Percentiles rank a stretch among this genome's conserved stretches.
Conservation (phyloP, 306 rosid species). For the Sicyos edulis region DNA sequence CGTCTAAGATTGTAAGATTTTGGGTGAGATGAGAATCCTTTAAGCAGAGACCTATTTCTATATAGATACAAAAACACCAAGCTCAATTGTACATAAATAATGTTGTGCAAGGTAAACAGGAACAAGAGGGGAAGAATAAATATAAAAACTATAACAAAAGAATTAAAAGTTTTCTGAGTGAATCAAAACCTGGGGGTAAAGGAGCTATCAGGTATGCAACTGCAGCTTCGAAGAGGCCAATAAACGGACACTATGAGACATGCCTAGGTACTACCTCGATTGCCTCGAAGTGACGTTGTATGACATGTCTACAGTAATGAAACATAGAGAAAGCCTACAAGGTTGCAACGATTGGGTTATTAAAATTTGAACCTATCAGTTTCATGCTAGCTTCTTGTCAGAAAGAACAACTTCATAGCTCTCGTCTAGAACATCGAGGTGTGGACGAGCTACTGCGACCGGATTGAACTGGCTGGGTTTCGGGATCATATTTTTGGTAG, state of each 20-base stretch:
- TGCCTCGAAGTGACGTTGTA: neutral
- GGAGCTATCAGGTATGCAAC: conserved; percentile 23
- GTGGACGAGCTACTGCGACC: conserved; percentile 26
- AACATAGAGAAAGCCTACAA: conserved; percentile 3
- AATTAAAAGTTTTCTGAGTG: conserved; percentile 16
- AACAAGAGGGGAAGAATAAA: conserved; percentile 6
- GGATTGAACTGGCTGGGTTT: conserved; percentile 29
- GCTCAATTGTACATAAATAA: conserved; percentile 37
- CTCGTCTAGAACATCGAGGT: conserved; percentile 40
- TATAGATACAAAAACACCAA: conserved; percentile 32
- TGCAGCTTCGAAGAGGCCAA: conserved; percentile 25
- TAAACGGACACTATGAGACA: conserved; percentile 16
- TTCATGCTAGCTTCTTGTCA: conserved; percentile 14
- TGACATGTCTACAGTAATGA: neutral
- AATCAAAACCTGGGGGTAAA: neutral
- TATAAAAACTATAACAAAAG: neutral
- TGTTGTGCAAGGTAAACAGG: conserved; percentile 18
- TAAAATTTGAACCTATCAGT: conserved; percentile 14
- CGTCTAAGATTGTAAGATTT: conserved; percentile 9
- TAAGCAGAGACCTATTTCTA: conserved; percentile 26
- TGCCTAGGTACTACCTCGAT: neutral
- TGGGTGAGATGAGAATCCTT: neutral
- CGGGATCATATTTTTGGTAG: conserved; percentile 39
- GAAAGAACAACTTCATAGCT: conserved; percentile 21
- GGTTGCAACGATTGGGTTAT: neutral